These are phyloP conservation scores for Botrytis deweyae DNA, from an alignment of 2,329 filamentous ascomycete species.

Conservation along the genomic window DNA sequence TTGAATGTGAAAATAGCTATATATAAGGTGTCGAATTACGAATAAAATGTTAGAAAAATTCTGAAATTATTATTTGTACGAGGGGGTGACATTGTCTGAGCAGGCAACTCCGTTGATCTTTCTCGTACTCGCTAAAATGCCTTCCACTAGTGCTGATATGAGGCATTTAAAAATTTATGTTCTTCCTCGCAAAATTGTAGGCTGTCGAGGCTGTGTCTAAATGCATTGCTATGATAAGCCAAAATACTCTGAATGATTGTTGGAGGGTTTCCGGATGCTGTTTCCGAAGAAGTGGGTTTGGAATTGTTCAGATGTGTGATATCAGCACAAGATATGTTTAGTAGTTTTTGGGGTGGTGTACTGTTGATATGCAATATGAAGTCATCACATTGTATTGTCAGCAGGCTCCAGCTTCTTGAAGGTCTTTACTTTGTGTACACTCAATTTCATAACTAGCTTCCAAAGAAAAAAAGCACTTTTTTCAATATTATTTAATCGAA, in stretches of 20 bases:
- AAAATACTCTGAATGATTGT: neutral
- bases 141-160: neutral
- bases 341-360: neutral
- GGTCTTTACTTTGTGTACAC: neutral
- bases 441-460: too few relatives aligned
- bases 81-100: neutral
- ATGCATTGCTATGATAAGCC: neutral
- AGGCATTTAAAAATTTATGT: neutral
- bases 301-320: neutral
- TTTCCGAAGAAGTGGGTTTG: neutral
- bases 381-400: neutral
- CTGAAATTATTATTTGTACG: fast-evolving
- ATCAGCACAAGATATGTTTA: neutral
- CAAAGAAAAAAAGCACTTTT: too few relatives aligned
- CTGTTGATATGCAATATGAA: neutral
- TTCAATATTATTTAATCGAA: too few relatives aligned
- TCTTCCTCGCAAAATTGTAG: neutral
- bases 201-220: neutral
- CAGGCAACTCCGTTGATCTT: neutral
- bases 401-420: neutral
- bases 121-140: neutral
- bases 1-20: neutral
- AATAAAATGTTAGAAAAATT: neutral
- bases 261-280: neutral
- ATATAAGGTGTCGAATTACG: neutral